phyloP scores from a whole-genome alignment of 495 filamentous ascomycete genomes.

The Podospora anserina region DNA sequence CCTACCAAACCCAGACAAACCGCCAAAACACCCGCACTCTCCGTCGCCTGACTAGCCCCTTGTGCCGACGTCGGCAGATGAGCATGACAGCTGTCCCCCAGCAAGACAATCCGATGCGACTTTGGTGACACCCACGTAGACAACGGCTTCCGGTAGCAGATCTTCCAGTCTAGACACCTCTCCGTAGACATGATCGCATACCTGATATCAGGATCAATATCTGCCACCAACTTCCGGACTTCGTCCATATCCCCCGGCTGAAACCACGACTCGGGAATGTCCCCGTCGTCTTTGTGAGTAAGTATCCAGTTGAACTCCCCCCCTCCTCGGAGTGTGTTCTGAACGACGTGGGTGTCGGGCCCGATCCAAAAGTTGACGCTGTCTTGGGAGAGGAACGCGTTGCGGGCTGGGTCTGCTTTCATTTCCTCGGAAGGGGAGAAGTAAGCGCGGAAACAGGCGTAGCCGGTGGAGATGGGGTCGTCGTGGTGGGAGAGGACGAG shows the following conservation, averaged over 20 bases:
- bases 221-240: conserved; percentile 36
- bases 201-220: conserved; percentile 43
- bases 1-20: conserved; percentile 45
- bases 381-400: conserved; percentile 46
- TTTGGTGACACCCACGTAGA: conserved; percentile 45
- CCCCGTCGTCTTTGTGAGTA: conserved; percentile 45
- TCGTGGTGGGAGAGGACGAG: conserved; percentile 47
- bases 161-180: conserved; percentile 51
- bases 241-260: conserved; percentile 49
- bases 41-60: conserved; percentile 49
- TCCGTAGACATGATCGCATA: conserved; percentile 48
- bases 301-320: conserved; percentile 54
- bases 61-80: conserved; percentile 50
- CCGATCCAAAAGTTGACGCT: conserved; percentile 55
- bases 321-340: conserved; percentile 48
- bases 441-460: conserved; percentile 49
- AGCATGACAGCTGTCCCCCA: conserved; percentile 50
- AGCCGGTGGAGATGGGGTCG: conserved; percentile 45
- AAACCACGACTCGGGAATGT: conserved; percentile 50
- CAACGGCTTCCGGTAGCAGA: conserved; percentile 49
- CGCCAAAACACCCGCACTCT: conserved; percentile 47
- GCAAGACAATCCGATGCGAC: conserved; percentile 44
- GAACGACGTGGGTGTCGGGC: conserved; percentile 47
- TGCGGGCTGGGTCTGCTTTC: conserved; percentile 42
- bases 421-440: conserved; percentile 42